Evolutionary conservation across 805 yeast species (phyloP), one percentile per base, ranked within the genome.

Genomic region (Wickerhamomyces bisporus): DNA sequence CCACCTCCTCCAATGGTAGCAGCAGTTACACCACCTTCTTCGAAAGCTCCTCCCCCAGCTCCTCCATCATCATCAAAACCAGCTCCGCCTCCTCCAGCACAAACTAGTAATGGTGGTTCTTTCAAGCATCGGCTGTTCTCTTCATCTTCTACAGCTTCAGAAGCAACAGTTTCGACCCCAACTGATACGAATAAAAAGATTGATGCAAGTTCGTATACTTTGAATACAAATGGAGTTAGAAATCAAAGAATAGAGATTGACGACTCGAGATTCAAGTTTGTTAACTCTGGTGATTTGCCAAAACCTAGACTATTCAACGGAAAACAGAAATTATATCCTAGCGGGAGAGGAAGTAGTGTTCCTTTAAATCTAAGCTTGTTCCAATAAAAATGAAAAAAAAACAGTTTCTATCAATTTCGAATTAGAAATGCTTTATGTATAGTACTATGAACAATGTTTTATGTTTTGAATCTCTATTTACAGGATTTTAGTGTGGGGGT

Each of bases 311-410:
- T 74, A 35, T 87, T 84, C 53, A 78, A 74, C 36, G 84, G 80
- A 4, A 72, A 71, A 33, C 73, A 73, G 41, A 88, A 91, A 58
- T 65, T 88, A 47, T 93, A 93, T 63, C 96, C 98, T 14, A 86
- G 96, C 62, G 98, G 98, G 12, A 73, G 96, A 50, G 98, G 98
- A 3, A 77, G 88, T 21, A 85, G 95, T 25, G 93, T 89, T 26
- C 97, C 97, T 1, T 64, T 89, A 44, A 78, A 86, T 48, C 65
- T 89, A 39, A 58, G 70, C 47, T 49, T 40, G 50, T 45, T 28
- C 47, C 49, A 16, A 32, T 44, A 36, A 42, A 46, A 27, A 18
- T 41, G n/a, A 26, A 26, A 26, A 9, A 29, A 12, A 27, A 31
- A 29, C 16, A n/a, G n/a, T n/a, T n/a, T n/a, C n/a, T n/a, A n/a